Base-by-base conservation (phyloP, 805 yeast genomes). In the Pichia heedii region DNA sequence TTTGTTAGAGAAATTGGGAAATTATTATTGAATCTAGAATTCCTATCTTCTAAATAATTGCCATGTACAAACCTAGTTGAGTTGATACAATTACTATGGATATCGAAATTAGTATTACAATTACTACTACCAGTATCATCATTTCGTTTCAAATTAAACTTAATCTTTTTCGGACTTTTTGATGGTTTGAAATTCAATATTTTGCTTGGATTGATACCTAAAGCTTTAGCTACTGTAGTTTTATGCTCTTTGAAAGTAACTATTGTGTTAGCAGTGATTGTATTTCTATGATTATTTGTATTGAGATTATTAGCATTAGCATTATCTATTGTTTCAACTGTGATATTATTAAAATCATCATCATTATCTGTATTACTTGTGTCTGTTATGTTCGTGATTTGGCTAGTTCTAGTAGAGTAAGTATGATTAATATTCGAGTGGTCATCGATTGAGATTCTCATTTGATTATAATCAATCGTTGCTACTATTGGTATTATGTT, bases 161-260 rank as follows among this genome's bases (percentile, higher is more conserved):
- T 29, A 2, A 15, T 51, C 30, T 41, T 50, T 15, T 36, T 46
- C 2, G 42, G 46, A 11, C 50, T 43, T 36, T 44, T 56, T 7
- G 49, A 40, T 2, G 63, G 58, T n/a, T 47, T 56, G 19, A 61
- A 60, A 26, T 56, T 64, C 33, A 73, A 58, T 1, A 77, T 76
- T 34, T 76, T 57, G 16, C 68, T 58, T 6, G 55, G 57, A n/a
- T 54, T 57, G 41, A 73, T 65, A 3, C 76, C 74, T 30, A 77
- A 57, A 0, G 81, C 80, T 27, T 64, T 68, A 1, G 80, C 79
- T 15, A 77, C 70, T 18, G 58, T 56, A 6, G 61, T 66, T 36
- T 66, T 58, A 38, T 68, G 70, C 16, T 29, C 32, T n/a, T n/a
- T n/a, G n/a, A n/a, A n/a, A n/a, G n/a, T n/a, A n/a, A n/a, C n/a